Percentiles rank a stretch among this genome's conserved stretches.
These are phyloP conservation scores for Colletotrichum salicis DNA, from an alignment of 2,329 filamentous ascomycete genomes.

Conservation along the genomic window DNA sequence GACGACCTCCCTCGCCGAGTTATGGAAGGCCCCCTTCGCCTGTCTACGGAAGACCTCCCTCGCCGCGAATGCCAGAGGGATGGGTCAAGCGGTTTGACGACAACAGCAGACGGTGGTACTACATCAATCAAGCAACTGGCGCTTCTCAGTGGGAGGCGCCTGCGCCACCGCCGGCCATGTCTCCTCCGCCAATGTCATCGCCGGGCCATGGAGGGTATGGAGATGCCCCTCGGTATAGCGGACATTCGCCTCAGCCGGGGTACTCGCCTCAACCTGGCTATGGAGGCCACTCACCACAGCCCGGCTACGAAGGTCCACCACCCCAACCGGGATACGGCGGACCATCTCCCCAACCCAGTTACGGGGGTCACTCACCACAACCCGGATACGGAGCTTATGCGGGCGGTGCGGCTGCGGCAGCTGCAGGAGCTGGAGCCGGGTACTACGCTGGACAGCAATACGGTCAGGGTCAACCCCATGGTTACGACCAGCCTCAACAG, in stretches of 20 bases:
- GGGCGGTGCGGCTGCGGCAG: conserved; percentile 29
- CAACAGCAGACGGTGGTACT: conserved; percentile 65
- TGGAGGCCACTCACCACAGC: conserved; percentile 26
- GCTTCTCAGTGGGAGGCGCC: conserved; percentile 66
- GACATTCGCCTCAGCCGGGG: conserved; percentile 29
- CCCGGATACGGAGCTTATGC: conserved; percentile 37
- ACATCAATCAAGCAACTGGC: conserved; percentile 65
- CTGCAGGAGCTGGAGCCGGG: conserved; percentile 20
- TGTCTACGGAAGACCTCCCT: conserved; percentile 34
- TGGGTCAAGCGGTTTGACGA: conserved; percentile 68
- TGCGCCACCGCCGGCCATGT: conserved; percentile 15
- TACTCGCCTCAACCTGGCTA: conserved; percentile 35
- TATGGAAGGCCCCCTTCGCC: conserved; percentile 1
- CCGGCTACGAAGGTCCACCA: conserved; percentile 25
- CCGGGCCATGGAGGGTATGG: conserved; percentile 35
- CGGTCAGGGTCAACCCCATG: conserved; percentile 16
- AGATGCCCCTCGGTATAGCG: conserved; percentile 22
- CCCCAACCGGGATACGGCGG: conserved; percentile 35
- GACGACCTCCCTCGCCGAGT: too few species aligned
- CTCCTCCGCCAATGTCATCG: conserved; percentile 21
- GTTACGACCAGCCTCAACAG: conserved; percentile 8
- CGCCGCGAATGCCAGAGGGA: conserved; percentile 59
- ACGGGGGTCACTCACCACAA: conserved; percentile 27
- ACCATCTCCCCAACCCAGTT: conserved; percentile 30
- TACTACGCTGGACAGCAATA: conserved; percentile 26